Conservation (phyloP, 2,329 filamentous ascomycete genomes). For the Phaeosphaeria sp. region DNA sequence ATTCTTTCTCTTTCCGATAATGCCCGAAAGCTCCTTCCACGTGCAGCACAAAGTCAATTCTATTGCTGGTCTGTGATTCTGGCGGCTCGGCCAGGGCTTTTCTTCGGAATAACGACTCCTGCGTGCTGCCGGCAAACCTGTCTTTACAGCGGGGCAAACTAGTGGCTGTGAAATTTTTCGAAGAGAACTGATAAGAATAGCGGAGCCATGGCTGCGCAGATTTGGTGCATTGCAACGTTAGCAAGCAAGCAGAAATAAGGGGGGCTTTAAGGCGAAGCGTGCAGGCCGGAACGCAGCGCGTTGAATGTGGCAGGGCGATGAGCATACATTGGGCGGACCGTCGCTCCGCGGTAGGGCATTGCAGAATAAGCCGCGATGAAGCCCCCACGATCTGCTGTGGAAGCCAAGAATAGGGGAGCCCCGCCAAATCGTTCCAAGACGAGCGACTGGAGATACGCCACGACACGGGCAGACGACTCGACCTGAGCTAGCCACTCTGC, state of each 20-base stretch:
- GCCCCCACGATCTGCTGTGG: slow-evolving; percentile 32
- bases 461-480: slow-evolving; percentile 24
- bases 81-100: slow-evolving; percentile 30
- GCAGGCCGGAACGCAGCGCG: neutral
- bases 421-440: slow-evolving; percentile 18
- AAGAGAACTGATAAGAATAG: slow-evolving; percentile 37
- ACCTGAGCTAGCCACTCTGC: slow-evolving; percentile 16
- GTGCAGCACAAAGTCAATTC: slow-evolving; percentile 17
- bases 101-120: slow-evolving; percentile 29
- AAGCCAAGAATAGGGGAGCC: slow-evolving; percentile 32
- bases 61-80: slow-evolving; percentile 28
- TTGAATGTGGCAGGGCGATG: slow-evolving; percentile 5
- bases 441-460: slow-evolving; percentile 30
- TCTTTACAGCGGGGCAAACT: slow-evolving; percentile 32
- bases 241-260: neutral
- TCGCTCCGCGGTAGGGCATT: slow-evolving; percentile 23
- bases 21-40: slow-evolving; percentile 24
- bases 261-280: neutral
- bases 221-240: slow-evolving; percentile 8
- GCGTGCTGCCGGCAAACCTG: slow-evolving; percentile 14
- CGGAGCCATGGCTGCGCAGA: slow-evolving; percentile 20
- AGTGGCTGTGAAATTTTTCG: slow-evolving; percentile 28
- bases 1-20: slow-evolving; percentile 26
- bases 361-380: slow-evolving; percentile 9
- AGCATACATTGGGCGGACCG: slow-evolving; percentile 1